These are phyloP conservation scores for Boechera stricta DNA, from an alignment of 345 rosid species.

Conservation along the genomic window DNA sequence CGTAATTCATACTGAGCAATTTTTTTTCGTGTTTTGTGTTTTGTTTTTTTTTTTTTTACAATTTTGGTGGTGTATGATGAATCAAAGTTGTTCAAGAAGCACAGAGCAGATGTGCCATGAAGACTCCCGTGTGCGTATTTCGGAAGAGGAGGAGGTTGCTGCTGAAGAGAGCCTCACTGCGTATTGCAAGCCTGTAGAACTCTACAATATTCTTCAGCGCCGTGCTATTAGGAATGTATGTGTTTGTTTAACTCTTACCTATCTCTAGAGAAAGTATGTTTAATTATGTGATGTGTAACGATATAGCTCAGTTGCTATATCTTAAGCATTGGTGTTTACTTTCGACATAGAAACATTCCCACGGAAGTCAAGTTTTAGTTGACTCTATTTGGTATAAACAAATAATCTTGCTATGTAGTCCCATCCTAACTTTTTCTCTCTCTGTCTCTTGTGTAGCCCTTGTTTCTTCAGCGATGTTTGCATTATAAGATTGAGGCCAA, in stretches of 20 bases:
- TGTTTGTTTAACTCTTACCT: background rate
- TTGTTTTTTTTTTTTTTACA: background rate
- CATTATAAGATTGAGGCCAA: conserved; percentile 85
- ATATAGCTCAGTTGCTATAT: background rate
- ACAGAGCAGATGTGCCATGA: conserved; percentile 94
- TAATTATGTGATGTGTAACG: background rate
- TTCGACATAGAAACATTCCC: background rate
- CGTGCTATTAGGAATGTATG: conserved; percentile 79
- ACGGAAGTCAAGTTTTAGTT: background rate
- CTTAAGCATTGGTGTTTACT: background rate
- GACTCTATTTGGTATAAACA: conserved; percentile 2
- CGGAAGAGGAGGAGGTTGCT: conserved; percentile 85
- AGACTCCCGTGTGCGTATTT: conserved; percentile 73
- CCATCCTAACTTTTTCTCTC: conserved; percentile 13
- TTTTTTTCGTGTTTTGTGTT: too few relatives aligned
- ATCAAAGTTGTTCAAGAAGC: conserved; percentile 74
- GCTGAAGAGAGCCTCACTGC: conserved; percentile 85
- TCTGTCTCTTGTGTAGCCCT: conserved; percentile 58
- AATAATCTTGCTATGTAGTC: conserved; percentile 16
- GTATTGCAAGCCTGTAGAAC: conserved; percentile 98
- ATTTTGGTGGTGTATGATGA: background rate
- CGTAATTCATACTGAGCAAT: background rate
- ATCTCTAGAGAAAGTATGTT: background rate
- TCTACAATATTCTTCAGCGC: conserved; percentile 93
- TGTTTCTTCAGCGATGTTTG: conserved; percentile 87